Conservation (phyloP, 164 flowering plant genomes). For the Nelumbo lutea region DNA sequence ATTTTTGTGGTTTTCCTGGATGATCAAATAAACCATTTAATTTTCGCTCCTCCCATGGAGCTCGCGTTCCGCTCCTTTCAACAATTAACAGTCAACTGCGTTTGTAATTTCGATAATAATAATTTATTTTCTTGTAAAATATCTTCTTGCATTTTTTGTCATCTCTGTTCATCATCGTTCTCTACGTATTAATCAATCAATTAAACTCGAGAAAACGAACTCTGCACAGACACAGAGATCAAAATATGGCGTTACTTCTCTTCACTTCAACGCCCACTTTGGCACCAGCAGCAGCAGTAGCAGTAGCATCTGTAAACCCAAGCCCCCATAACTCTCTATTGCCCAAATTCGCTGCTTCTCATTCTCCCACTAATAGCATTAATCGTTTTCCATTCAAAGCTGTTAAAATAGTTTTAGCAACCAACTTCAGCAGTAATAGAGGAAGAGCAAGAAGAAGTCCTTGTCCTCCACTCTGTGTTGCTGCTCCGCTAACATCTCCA, state of each 20-base stretch:
- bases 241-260: constrained; percentile 5
- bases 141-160: no score
- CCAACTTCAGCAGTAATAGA: neutral
- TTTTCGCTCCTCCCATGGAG: no score
- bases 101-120: no score
- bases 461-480: constrained; percentile 33
- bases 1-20: no score
- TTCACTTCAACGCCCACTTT: neutral
- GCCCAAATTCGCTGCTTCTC: constrained; percentile 1
- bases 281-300: no score
- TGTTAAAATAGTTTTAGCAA: constrained; percentile 1
- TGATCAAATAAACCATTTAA: no score
- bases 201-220: neutral
- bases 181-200: no score
- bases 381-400: constrained; percentile 9
- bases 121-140: no score
- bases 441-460: neutral
- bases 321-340: neutral
- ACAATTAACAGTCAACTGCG: no score
- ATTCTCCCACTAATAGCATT: neutral
- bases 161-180: no score
- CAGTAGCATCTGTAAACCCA: neutral
- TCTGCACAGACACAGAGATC: neutral
- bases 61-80: no score
- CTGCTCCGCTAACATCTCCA: constrained; percentile 48